These are phyloP conservation scores for Cruciata laevipes DNA, from an alignment of 257 asterid species.

Conservation along the genomic window DNA sequence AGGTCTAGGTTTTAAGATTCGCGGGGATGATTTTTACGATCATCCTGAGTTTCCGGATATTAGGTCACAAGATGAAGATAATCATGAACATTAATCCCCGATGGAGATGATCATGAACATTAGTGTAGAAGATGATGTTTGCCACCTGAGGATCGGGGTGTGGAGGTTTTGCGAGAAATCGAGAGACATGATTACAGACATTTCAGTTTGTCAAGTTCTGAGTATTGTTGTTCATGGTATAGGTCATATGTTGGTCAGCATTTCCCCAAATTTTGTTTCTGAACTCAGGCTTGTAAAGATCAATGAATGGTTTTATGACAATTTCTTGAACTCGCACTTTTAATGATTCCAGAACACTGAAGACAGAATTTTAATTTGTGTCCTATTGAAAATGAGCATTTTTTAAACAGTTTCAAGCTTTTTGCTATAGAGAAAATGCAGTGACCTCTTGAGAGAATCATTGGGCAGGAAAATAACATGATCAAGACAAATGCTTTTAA, in stretches of 20 bases:
- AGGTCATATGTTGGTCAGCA: not conserved
- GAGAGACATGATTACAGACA: not conserved
- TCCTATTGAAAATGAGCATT: too few relatives aligned
- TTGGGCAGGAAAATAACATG: too few relatives aligned
- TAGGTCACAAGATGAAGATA: not conserved
- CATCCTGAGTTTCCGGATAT: not conserved
- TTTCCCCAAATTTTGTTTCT: too few relatives aligned
- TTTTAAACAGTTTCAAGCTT: too few relatives aligned
- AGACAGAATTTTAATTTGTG: too few relatives aligned
- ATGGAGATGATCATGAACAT: not conserved
- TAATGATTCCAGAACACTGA: too few relatives aligned
- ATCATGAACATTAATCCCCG: not conserved
- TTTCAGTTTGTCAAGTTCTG: not conserved
- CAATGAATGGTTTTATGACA: not conserved
- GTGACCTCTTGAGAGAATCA: too few relatives aligned
- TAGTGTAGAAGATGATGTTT: not conserved
- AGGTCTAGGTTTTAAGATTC: not conserved
- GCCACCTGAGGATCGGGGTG: not conserved
- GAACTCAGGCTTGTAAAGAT: not conserved
- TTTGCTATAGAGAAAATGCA: too few relatives aligned
- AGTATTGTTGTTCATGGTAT: not conserved
- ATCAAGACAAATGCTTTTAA: too few relatives aligned
- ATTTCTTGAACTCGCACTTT: too few relatives aligned
- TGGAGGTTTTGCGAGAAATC: not conserved
- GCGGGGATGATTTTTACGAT: not conserved